Conservation (phyloP, 2,329 filamentous ascomycete genomes). For the Zasmidium cellare region DNA sequence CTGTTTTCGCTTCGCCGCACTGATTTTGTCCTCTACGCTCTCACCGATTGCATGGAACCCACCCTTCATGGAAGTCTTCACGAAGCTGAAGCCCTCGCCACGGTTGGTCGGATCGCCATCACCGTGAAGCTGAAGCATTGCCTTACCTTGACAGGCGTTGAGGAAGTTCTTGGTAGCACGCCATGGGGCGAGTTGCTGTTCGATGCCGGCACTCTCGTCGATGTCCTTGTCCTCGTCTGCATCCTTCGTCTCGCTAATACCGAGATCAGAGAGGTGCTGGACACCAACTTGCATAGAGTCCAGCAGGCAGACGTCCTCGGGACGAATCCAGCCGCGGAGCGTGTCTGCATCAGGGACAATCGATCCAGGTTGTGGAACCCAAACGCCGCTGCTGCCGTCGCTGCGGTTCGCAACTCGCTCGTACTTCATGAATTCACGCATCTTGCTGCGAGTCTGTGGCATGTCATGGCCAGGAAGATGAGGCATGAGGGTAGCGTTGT, state of each 20-base stretch:
- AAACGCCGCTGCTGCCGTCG: slow-evolving; percentile 61
- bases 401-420: slow-evolving; percentile 80
- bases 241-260: slow-evolving; percentile 67
- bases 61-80: slow-evolving; percentile 98
- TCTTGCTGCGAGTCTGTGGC: slow-evolving; percentile 92
- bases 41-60: slow-evolving; percentile 90
- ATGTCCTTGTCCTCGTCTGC: slow-evolving; percentile 65
- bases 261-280: slow-evolving; percentile 86
- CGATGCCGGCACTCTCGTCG: slow-evolving; percentile 70
- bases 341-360: slow-evolving; percentile 75
- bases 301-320: slow-evolving; percentile 90
- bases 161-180: slow-evolving; percentile 95
- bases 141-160: slow-evolving; percentile 89
- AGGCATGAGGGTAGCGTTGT: slow-evolving; percentile 58
- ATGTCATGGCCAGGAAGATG: slow-evolving; percentile 93
- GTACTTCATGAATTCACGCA: slow-evolving; percentile 94
- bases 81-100: slow-evolving; percentile 93
- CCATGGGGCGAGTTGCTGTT: slow-evolving; percentile 92
- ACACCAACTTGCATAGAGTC: slow-evolving; percentile 97
- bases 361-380: slow-evolving; percentile 75
- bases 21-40: slow-evolving; percentile 82
- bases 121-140: slow-evolving; percentile 93
- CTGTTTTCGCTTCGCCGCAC: slow-evolving; percentile 69
- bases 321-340: slow-evolving; percentile 85
- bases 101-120: slow-evolving; percentile 93